Evolutionary conservation across 2,329 filamentous ascomycete genomes (phyloP).

Genomic region (Claviceps capensis): DNA sequence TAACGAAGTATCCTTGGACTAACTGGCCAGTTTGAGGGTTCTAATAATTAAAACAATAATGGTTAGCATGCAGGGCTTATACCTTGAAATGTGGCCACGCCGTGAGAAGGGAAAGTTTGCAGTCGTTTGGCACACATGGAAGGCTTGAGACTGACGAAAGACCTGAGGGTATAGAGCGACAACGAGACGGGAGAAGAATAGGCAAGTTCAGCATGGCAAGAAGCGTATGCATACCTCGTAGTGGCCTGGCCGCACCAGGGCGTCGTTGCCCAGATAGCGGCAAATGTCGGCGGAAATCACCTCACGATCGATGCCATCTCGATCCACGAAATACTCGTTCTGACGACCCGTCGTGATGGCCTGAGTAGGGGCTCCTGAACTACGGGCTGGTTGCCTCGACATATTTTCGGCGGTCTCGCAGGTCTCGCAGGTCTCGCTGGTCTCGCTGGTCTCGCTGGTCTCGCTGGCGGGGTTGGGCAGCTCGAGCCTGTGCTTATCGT

Average conservation of each 20-base stretch:
- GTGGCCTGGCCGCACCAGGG: constrained; percentile 59
- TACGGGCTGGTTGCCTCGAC: constrained; percentile 24
- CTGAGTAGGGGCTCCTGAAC: constrained; percentile 20
- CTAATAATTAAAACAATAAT: constrained; percentile 21
- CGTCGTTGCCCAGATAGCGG: constrained; percentile 72
- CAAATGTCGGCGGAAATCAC: constrained; percentile 77
- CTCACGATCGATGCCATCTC: constrained; percentile 70
- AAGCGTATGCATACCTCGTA: constrained; percentile 44
- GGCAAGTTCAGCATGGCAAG: background rate
- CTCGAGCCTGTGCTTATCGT: constrained; percentile 1
- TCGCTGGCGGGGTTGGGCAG: constrained; percentile 4
- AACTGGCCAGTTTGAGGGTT: constrained; percentile 43
- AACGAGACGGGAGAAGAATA: background rate
- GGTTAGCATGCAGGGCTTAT: background rate
- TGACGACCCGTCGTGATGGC: constrained; percentile 34
- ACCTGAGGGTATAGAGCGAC: no score
- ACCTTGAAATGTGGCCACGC: background rate
- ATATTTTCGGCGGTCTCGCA: constrained; percentile 12
- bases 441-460: no score
- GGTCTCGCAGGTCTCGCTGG: no score
- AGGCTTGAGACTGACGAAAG: background rate
- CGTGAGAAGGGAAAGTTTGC: background rate
- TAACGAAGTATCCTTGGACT: constrained; percentile 63
- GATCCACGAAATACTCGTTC: constrained; percentile 70
- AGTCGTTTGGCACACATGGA: no score